Base-by-base conservation (phyloP, 352 stramenopile genomes). In the Globisporangium lucens region DNA sequence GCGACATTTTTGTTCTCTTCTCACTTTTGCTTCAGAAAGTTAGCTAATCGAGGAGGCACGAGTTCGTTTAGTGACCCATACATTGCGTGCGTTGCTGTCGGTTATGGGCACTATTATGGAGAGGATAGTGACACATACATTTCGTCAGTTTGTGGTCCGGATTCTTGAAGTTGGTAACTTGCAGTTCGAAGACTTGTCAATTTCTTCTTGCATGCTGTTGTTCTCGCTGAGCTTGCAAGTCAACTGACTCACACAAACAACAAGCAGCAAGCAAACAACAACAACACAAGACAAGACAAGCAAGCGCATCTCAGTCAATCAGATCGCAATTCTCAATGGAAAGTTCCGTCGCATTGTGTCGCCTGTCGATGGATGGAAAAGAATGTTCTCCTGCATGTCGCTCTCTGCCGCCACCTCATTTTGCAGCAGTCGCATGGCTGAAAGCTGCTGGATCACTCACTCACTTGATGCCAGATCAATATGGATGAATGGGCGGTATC, bases 161-260 rank as follows among this genome's bases (percentile, higher is more conserved):
- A 29, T 56, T 27, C 49, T 56, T 56, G 49, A 56, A 30, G 49
- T 56, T 56, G 6, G n/a, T n/a, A 30, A 56, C n/a, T 56, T 51
- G 17, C 17, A 22, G 15, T 24, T 24, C 24, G 24, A 24, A 24
- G 24, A 24, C 24, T 24, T 24, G 24, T 24, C 24, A 24, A 24
- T 24, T 24, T 24, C 24, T 24, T 24, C 24, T 24, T 24, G 24
- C 24, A 24, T 24, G 24, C 0, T 24, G 24, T 24, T 24, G 24
- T 24, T 24, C 24, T 24, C 24, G 24, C 24, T 24, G 24, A 24
- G 24, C 24, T 24, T 24, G 24, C 24, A 24, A 24, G 24, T 24
- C 24, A 24, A 24, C 33, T 38, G 33, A 38, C 38, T 46, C 38
- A 6, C 13, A 46, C 12, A 46, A 46, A 12, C 38, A 46, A 46